phyloP scores from a whole-genome alignment of 2,329 filamentous ascomycete genomes.

The Penicillium sp. region DNA sequence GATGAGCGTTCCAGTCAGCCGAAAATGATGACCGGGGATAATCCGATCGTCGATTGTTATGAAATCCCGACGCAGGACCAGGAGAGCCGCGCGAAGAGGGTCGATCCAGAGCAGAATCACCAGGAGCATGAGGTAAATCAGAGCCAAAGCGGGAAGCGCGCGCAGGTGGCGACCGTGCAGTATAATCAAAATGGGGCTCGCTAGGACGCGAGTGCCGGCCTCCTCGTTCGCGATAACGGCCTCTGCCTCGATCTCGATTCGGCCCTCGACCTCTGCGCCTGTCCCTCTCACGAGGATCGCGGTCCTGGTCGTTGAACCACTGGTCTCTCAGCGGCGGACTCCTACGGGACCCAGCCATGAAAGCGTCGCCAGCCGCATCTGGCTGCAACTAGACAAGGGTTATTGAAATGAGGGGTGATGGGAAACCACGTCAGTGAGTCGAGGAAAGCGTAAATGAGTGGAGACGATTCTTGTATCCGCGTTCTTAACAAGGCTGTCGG shows the following conservation, averaged over 20 bases:
- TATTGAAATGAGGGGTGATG: conserved; percentile 8
- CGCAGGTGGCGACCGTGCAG: conserved; percentile 37
- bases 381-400: conserved; percentile 18
- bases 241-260: conserved; percentile 35
- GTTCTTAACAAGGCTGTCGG: conserved; percentile 29
- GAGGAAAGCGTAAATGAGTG: conserved; percentile 17
- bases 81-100: conserved; percentile 27
- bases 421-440: conserved; percentile 10
- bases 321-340: conserved; percentile 50
- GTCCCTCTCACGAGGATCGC: conserved; percentile 35
- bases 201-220: conserved; percentile 33
- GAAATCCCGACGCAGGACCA: conserved; percentile 20
- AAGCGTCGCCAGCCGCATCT: conserved; percentile 43
- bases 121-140: conserved; percentile 28
- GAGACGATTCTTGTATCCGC: conserved; percentile 25
- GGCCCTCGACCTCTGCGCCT: conserved; percentile 42
- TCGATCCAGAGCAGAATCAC: conserved; percentile 28
- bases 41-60: conserved; percentile 22
- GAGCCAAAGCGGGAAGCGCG: conserved; percentile 31
- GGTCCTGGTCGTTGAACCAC: conserved; percentile 46
- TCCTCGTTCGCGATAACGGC: conserved; percentile 39
- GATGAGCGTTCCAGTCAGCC: conserved; percentile 16
- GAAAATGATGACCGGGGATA: conserved; percentile 22
- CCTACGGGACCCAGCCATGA: conserved; percentile 49
- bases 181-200: conserved; percentile 39